Base-by-base conservation (phyloP, 495 filamentous ascomycete genomes). In the Hypoxylon rickii region DNA sequence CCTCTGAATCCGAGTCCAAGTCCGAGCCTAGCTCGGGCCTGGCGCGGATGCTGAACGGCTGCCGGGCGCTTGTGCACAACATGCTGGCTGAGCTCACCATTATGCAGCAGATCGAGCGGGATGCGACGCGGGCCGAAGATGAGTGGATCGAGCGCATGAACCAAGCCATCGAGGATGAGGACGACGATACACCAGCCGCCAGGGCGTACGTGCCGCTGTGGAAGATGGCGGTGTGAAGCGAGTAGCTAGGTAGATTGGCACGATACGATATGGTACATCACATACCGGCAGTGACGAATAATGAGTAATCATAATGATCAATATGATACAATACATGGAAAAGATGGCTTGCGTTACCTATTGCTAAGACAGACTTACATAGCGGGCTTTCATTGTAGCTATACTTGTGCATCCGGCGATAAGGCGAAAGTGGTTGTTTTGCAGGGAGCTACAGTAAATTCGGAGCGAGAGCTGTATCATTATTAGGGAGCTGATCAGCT, bases 71-170 rank as follows among this genome's bases (percentile, higher is more conserved):
- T 29, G 71, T 80, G 2, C 40, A 56, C 34, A 73, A 73, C 19
- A 81, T 83, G 79, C 55, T 78, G 40, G 64, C 58, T 15, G 80
- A 81, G 60, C 66, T 83, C 36, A 52, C 52, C 2, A 21, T 72
- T 7, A 82, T 83, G 80, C 68, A 68, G 39, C 58, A 66, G 55
- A 75, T 82, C 26, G 75, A 81, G 64, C 54, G 61, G 19, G 77
- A 79, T 45, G 74, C 71, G 4, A 61, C 71, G 31, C 55, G 53
- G 11, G 63, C 67, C 15, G 80, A 83, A 64, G 67, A 67, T 22
- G 61, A 58, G 17, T 83, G 80, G 80, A 76, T 82, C 41, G 68
- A 63, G 53, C 50, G 37, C 38, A 75, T 79, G 69, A 80, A 79
- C 39, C 54, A 55, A 40, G 61, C 51, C n/a, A 46, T 68, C 51